Evolutionary conservation across 2,329 filamentous ascomycete genomes (phyloP).

Genomic region (Aspergillus glaucus): DNA sequence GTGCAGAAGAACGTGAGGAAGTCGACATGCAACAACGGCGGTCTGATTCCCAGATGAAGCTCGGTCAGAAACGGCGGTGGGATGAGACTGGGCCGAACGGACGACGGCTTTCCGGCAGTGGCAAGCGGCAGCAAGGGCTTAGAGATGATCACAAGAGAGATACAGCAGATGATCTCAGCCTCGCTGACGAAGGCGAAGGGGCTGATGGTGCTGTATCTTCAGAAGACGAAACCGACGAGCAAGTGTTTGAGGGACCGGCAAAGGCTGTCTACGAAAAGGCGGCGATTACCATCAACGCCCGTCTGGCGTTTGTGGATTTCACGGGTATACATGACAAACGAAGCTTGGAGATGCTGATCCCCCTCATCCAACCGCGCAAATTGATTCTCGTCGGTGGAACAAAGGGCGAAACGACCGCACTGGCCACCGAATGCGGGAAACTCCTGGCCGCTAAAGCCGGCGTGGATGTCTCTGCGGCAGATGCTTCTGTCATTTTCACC

Average conservation of each 20-base stretch:
- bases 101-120: constrained; percentile 35
- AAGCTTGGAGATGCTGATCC: constrained; percentile 89
- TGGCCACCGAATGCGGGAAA: constrained; percentile 74
- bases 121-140: constrained; percentile 53
- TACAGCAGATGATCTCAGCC: constrained; percentile 46
- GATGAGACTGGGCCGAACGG: constrained; percentile 57
- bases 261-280: constrained; percentile 64
- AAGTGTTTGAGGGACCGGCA: constrained; percentile 58
- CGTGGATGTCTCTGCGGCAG: constrained; percentile 35
- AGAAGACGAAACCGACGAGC: constrained; percentile 48
- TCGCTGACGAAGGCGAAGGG: constrained; percentile 48
- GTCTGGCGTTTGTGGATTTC: constrained; percentile 85
- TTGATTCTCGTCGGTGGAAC: constrained; percentile 84
- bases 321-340: constrained; percentile 88
- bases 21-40: constrained; percentile 58
- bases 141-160: constrained; percentile 8
- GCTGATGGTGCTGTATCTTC: constrained; percentile 54
- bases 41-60: constrained; percentile 52
- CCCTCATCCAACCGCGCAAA: constrained; percentile 87
- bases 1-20: constrained; percentile 83
- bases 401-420: constrained; percentile 66
- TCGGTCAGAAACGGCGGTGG: constrained; percentile 94
- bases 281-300: constrained; percentile 61
- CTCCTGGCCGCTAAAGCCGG: constrained; percentile 47
- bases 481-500: constrained; percentile 68